Percentiles rank a stretch among this genome's conserved stretches.
These are phyloP conservation scores for Pichia sp. DNA, from an alignment of 1,139 yeast genomes.

Conservation along the genomic window DNA sequence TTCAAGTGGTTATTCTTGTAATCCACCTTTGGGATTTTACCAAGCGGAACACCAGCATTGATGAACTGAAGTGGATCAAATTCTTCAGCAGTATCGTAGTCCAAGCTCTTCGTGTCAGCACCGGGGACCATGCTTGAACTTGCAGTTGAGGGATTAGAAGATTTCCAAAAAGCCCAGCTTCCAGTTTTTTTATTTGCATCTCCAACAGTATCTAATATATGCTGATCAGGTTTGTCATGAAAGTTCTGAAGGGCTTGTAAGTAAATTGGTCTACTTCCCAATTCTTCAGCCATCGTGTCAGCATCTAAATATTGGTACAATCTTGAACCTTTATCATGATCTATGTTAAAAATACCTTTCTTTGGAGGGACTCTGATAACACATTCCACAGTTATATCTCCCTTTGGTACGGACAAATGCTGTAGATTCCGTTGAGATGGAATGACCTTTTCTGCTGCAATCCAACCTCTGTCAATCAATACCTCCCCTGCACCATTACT, in stretches of 20 bases:
- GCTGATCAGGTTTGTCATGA: slow-evolving; percentile 56
- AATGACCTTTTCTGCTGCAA: slow-evolving; percentile 63
- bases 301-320: slow-evolving; percentile 57
- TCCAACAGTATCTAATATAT: slow-evolving; percentile 24
- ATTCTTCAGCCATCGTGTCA: slow-evolving; percentile 68
- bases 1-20: slow-evolving; percentile 88
- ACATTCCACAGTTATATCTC: slow-evolving; percentile 70
- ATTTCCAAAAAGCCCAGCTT: slow-evolving; percentile 18
- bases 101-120: not conserved
- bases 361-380: slow-evolving; percentile 68
- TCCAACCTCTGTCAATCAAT: slow-evolving; percentile 91
- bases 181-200: slow-evolving; percentile 7
- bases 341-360: slow-evolving; percentile 70
- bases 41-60: slow-evolving; percentile 86
- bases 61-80: slow-evolving; percentile 46
- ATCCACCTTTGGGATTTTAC: slow-evolving; percentile 72
- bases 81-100: slow-evolving; percentile 32
- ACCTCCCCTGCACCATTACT: slow-evolving; percentile 68
- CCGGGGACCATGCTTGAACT: not conserved
- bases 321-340: slow-evolving; percentile 61
- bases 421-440: slow-evolving; percentile 59
- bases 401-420: slow-evolving; percentile 69
- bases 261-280: slow-evolving; percentile 69
- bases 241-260: slow-evolving; percentile 70
- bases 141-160: not conserved